These are phyloP conservation scores for Spathaspora boniae DNA, from an alignment of 805 yeast species.

Conservation along the genomic window DNA sequence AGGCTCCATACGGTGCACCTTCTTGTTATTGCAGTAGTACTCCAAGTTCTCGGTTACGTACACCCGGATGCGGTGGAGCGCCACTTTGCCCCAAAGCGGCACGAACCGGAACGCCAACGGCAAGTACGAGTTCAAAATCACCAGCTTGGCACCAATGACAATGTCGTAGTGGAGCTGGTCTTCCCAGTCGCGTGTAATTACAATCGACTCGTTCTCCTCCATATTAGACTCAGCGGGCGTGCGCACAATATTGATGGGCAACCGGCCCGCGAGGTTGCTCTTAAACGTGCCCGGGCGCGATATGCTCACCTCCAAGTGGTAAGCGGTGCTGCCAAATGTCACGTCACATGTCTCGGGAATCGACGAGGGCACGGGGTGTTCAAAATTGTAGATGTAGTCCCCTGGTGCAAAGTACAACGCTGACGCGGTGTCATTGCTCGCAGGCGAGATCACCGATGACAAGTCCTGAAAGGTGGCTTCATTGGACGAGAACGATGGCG, in stretches of 20 bases:
- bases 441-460: slow-evolving; percentile 7
- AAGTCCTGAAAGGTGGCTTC: slow-evolving; percentile 6
- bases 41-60: slow-evolving; percentile 87
- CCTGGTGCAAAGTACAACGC: slow-evolving; percentile 50
- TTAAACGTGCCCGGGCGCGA: slow-evolving; percentile 86
- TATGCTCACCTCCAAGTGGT: slow-evolving; percentile 63
- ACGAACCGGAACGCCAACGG: slow-evolving; percentile 82
- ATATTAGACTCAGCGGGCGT: slow-evolving; percentile 73
- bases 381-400: slow-evolving; percentile 89
- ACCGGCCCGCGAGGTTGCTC: slow-evolving; percentile 60
- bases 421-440: not conserved
- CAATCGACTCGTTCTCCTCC: slow-evolving; percentile 92
- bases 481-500: slow-evolving; percentile 22
- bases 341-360: slow-evolving; percentile 78
- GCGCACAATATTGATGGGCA: slow-evolving; percentile 67
- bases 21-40: slow-evolving; percentile 80
- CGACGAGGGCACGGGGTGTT: slow-evolving; percentile 77
- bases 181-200: slow-evolving; percentile 90
- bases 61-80: slow-evolving; percentile 80
- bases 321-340: slow-evolving; percentile 77
- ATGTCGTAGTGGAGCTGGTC: slow-evolving; percentile 87
- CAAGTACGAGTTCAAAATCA: slow-evolving; percentile 75
- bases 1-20: slow-evolving; percentile 92
- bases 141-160: slow-evolving; percentile 83
- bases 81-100: slow-evolving; percentile 79